A percentile compares a stretch with the other conserved stretches of the same genome.
These are phyloP conservation scores for Austroboletus niveus DNA, from an alignment of 1,284 basidiomycete species.

Conservation along the genomic window DNA sequence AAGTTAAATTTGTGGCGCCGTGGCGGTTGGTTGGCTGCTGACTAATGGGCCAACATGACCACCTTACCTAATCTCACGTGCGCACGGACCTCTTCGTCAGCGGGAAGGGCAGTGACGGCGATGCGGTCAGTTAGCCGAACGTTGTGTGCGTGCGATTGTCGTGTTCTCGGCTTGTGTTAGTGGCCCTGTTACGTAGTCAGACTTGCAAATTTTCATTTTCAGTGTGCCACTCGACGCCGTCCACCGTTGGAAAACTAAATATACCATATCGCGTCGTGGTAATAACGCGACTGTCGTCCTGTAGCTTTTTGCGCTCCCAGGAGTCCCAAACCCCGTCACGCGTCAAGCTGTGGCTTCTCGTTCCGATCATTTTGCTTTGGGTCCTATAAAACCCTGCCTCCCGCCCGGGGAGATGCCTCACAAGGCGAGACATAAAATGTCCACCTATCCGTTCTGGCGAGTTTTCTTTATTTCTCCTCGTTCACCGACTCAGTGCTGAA, in stretches of 20 bases:
- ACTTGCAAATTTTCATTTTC: constrained; percentile 1
- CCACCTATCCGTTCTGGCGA: constrained; percentile 64
- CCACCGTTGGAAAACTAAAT: neutral
- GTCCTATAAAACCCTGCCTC: constrained; percentile 19
- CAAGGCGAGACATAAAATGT: constrained; percentile 21
- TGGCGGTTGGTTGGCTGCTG: constrained; percentile 17
- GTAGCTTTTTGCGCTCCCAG: constrained; percentile 18
- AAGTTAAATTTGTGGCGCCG: constrained; percentile 29
- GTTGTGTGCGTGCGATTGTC: constrained; percentile 3
- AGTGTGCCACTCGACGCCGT: neutral
- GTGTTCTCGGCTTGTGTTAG: neutral
- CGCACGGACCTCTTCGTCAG: constrained; percentile 26
- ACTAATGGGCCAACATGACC: constrained; percentile 23
- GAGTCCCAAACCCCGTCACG: constrained; percentile 1
- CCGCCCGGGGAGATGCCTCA: neutral
- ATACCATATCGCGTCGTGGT: constrained; percentile 2
- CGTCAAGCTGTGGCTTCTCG: constrained; percentile 8
- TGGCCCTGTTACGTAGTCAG: constrained; percentile 14
- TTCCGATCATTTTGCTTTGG: neutral
- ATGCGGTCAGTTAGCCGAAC: neutral
- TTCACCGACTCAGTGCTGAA: neutral
- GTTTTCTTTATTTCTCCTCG: constrained; percentile 2
- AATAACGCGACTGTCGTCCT: constrained; percentile 10
- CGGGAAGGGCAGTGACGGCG: neutral
- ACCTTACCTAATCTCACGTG: constrained; percentile 21